A percentile compares a stretch with the other conserved stretches of the same genome.
Conservation (phyloP, 352 stramenopile genomes). For the Nothophytophthora sp. region DNA sequence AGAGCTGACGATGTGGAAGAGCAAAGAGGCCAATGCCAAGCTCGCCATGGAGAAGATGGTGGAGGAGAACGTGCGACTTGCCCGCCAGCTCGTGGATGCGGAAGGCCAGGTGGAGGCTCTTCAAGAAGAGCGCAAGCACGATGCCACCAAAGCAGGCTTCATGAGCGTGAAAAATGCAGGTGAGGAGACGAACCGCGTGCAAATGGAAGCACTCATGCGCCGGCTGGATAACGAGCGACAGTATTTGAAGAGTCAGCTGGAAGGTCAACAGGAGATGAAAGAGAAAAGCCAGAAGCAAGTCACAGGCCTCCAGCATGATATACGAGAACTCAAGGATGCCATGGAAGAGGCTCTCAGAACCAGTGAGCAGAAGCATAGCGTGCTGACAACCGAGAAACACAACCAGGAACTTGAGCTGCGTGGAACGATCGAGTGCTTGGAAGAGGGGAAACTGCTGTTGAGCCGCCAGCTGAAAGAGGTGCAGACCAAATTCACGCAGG, state of each 20-base stretch:
- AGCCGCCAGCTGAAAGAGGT: constrained; percentile 58
- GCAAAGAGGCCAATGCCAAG: constrained; percentile 63
- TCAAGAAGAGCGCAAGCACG: constrained; percentile 51
- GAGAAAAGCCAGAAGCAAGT: constrained; percentile 44
- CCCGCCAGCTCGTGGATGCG: constrained; percentile 64
- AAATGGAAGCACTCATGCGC: constrained; percentile 76
- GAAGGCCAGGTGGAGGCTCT: constrained; percentile 57
- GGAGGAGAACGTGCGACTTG: constrained; percentile 67
- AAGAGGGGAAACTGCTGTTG: constrained; percentile 57
- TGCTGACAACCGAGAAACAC: constrained; percentile 23
- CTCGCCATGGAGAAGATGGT: constrained; percentile 76
- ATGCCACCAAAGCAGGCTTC: constrained; percentile 12
- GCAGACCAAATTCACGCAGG: constrained; percentile 55
- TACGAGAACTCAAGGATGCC: constrained; percentile 35
- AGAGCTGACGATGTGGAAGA: constrained; percentile 66
- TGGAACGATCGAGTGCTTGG: constrained; percentile 40
- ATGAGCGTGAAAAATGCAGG: constrained; percentile 70
- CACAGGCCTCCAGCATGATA: constrained; percentile 38
- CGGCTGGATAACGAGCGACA: constrained; percentile 80
- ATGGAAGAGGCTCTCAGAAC: constrained; percentile 40
- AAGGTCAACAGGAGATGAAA: constrained; percentile 53
- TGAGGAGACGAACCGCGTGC: constrained; percentile 76
- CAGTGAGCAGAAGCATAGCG: constrained; percentile 45
- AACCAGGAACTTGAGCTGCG: constrained; percentile 38
- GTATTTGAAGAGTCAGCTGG: constrained; percentile 81